phyloP scores from a whole-genome alignment of 768 basidiomycete species.

The Tulasnella sp. region DNA sequence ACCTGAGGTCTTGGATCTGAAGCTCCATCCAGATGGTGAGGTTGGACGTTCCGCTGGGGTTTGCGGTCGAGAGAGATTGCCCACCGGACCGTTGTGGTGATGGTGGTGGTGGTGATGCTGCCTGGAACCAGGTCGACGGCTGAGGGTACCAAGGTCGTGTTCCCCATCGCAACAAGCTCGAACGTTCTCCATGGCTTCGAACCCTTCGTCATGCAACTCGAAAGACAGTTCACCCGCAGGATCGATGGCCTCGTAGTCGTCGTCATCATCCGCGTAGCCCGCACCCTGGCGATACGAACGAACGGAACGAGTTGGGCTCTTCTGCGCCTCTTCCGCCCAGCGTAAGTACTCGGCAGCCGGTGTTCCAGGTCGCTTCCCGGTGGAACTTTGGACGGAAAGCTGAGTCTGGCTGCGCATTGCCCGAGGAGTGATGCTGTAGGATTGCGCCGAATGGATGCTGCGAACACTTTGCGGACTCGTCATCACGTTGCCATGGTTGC shows the following conservation, averaged over 20 bases:
- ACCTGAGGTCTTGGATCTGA: slow-evolving; percentile 21
- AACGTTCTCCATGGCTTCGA: slow-evolving; percentile 92
- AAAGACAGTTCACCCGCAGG: slow-evolving; percentile 64
- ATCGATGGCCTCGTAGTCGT: slow-evolving; percentile 45
- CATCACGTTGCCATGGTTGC: slow-evolving; percentile 30
- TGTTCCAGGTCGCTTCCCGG: slow-evolving; percentile 83
- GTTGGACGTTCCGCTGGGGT: slow-evolving; percentile 27
- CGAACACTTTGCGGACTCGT: slow-evolving; percentile 69
- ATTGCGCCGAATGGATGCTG: slow-evolving; percentile 53
- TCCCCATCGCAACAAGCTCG: slow-evolving; percentile 85
- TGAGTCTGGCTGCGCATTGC: slow-evolving; percentile 77
- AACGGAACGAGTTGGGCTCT: slow-evolving; percentile 66
- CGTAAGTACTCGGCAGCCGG: slow-evolving; percentile 88
- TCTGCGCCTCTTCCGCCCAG: slow-evolving; percentile 69
- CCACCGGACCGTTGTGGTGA: not conserved
- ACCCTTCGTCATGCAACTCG: slow-evolving; percentile 75
- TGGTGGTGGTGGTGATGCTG: slow-evolving; percentile 54
- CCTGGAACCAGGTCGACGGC: slow-evolving; percentile 38
- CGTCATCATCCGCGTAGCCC: slow-evolving; percentile 34
- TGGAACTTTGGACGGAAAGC: slow-evolving; percentile 65
- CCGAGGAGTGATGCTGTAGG: slow-evolving; percentile 72
- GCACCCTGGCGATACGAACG: slow-evolving; percentile 37
- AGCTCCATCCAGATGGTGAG: slow-evolving; percentile 26
- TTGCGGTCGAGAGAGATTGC: slow-evolving; percentile 8
- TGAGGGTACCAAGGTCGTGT: slow-evolving; percentile 69